These are phyloP conservation scores for Linnemannia zychae DNA, from an alignment of 192 early-diverging fungal genomes.

Conservation along the genomic window DNA sequence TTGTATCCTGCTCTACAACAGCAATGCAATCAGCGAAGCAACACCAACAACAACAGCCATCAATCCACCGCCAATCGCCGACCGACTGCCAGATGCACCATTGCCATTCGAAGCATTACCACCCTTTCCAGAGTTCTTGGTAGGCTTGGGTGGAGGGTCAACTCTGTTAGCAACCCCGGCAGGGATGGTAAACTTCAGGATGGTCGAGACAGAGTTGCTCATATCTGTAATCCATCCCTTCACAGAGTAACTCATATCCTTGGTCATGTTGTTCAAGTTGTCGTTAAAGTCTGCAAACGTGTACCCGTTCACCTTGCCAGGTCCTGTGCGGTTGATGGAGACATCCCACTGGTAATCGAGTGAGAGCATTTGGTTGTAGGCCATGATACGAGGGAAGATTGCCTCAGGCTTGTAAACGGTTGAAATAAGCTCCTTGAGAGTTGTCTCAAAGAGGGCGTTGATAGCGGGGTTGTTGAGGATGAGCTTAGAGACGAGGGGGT, in stretches of 20 bases:
- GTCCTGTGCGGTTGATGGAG: conserved; percentile 21
- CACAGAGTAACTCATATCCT: conserved; percentile 24
- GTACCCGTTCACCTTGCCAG: conserved; percentile 18
- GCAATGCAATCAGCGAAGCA: background rate
- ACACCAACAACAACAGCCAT: background rate
- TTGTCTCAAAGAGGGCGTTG: conserved; percentile 39
- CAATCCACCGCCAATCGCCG: background rate
- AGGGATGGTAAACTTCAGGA: conserved; percentile 17
- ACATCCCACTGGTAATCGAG: conserved; percentile 53
- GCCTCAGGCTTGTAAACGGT: conserved; percentile 38
- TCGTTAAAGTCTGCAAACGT: conserved; percentile 30
- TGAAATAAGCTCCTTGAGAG: conserved; percentile 34
- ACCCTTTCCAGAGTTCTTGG: background rate
- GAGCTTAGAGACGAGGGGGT: conserved; percentile 55
- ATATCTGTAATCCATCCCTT: conserved; percentile 30
- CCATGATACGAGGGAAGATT: conserved; percentile 32
- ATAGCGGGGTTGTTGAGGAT: conserved; percentile 40
- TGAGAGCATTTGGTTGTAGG: conserved; percentile 49
- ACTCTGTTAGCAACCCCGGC: conserved; percentile 12
- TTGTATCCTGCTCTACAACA: conserved; percentile 12
- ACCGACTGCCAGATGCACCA: background rate
- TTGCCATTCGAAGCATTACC: background rate
- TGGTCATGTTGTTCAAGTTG: conserved; percentile 30
- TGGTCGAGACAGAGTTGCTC: conserved; percentile 8
- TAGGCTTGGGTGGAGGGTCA: conserved; percentile 38